These are phyloP conservation scores for Metarhizium brunneum DNA, from an alignment of 2,329 filamentous ascomycete species.

Conservation along the genomic window DNA sequence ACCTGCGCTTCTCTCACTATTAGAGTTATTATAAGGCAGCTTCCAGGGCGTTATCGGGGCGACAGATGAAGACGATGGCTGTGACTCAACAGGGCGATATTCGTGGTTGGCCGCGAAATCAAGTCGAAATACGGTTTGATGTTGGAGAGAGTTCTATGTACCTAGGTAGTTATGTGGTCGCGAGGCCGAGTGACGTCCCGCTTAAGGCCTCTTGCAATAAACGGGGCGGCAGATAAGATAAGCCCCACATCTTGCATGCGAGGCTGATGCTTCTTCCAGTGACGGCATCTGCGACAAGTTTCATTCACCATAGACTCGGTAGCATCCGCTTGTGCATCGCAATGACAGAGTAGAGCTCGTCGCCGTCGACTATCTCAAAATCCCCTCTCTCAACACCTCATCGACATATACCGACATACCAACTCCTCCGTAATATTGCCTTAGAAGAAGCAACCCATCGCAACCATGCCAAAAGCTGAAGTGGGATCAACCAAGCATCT, in stretches of 20 bases:
- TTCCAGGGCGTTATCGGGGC: neutral
- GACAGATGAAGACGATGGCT: neutral
- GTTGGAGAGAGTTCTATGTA: neutral
- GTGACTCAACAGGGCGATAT: neutral
- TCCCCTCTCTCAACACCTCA: neutral
- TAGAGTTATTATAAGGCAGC: neutral
- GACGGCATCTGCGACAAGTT: neutral
- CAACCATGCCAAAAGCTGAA: slow-evolving; percentile 82
- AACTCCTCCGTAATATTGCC: neutral
- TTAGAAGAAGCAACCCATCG: neutral
- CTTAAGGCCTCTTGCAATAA: neutral
- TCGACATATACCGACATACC: neutral
- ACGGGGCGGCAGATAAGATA: slow-evolving; percentile 3
- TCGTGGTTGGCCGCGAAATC: neutral
- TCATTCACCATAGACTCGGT: neutral
- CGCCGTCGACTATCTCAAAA: neutral
- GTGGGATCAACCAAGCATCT: slow-evolving; percentile 85
- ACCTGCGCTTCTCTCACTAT: neutral
- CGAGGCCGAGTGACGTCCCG: neutral
- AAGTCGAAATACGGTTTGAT: neutral
- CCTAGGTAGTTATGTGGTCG: neutral
- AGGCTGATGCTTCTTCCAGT: neutral
- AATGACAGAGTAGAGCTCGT: neutral
- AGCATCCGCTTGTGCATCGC: neutral
- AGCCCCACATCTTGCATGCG: slow-evolving; percentile 2